phyloP scores from a whole-genome alignment of 805 yeast species.

The Yarrowia porcina region DNA sequence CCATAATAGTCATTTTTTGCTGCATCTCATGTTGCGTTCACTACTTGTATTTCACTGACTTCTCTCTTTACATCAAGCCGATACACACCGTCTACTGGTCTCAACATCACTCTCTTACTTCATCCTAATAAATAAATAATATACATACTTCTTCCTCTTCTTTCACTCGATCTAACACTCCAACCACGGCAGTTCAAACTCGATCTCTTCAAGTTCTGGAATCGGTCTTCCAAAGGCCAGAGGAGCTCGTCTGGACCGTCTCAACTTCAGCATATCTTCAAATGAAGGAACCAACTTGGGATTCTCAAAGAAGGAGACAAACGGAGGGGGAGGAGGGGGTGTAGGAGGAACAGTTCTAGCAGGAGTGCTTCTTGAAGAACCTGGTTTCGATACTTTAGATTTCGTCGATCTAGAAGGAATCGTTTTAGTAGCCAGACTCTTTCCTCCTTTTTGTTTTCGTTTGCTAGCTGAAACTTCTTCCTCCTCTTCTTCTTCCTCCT shows the following conservation, averaged over 20 bases:
- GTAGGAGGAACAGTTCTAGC: not conserved
- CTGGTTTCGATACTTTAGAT: not conserved
- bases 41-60: no score
- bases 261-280: conserved; percentile 7
- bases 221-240: conserved; percentile 11
- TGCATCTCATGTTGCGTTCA: no score
- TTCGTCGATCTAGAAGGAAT: not conserved
- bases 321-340: not conserved
- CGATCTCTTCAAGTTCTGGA: not conserved
- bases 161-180: no score
- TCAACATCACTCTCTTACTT: no score
- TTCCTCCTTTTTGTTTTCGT: not conserved
- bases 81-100: no score
- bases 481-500: not conserved
- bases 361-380: not conserved
- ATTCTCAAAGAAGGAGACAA: conserved; percentile 1
- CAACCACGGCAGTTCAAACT: conserved; percentile 4
- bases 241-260: conserved; percentile 11
- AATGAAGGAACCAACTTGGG: conserved; percentile 17
- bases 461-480: no score
- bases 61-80: no score
- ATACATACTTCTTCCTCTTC: not conserved
- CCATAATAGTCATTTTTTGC: no score
- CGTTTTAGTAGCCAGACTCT: not conserved
- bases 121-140: not conserved